Conservation (phyloP, 805 yeast species). For the Ogataea neopini region DNA sequence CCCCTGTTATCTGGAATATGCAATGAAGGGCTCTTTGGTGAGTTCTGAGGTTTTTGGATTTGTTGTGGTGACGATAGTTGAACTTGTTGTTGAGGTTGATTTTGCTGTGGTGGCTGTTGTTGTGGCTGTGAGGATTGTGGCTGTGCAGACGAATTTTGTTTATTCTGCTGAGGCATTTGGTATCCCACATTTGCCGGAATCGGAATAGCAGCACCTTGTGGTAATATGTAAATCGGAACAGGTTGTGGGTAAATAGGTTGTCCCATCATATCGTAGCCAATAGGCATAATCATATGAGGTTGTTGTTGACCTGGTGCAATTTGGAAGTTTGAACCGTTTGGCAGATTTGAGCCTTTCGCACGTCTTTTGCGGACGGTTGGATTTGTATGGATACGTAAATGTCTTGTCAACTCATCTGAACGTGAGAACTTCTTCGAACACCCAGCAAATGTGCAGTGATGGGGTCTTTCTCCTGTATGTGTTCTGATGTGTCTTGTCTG, state of each 20-base stretch:
- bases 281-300: constrained; percentile 28
- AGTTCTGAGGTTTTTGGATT: constrained; percentile 12
- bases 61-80: neutral
- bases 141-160: constrained; percentile 8
- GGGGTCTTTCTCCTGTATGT: constrained; percentile 93
- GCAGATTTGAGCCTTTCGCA: constrained; percentile 26
- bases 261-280: constrained; percentile 34
- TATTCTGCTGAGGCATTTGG: constrained; percentile 7
- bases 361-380: constrained; percentile 38
- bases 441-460: constrained; percentile 80
- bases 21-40: constrained; percentile 20
- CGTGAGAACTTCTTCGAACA: constrained; percentile 80
- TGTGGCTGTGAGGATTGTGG: constrained; percentile 8
- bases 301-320: constrained; percentile 14
- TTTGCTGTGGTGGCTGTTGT: constrained; percentile 9
- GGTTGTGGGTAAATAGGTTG: constrained; percentile 35
- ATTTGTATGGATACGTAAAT: constrained; percentile 74
- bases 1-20: constrained; percentile 11
- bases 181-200: constrained; percentile 23
- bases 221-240: constrained; percentile 18
- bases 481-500: constrained; percentile 90
- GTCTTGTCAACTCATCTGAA: constrained; percentile 84
- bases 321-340: constrained; percentile 16
- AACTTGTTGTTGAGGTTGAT: constrained; percentile 1
- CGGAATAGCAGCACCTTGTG: constrained; percentile 20